Conservation (phyloP, 352 stramenopile species). For the Pythium insidiosum region DNA sequence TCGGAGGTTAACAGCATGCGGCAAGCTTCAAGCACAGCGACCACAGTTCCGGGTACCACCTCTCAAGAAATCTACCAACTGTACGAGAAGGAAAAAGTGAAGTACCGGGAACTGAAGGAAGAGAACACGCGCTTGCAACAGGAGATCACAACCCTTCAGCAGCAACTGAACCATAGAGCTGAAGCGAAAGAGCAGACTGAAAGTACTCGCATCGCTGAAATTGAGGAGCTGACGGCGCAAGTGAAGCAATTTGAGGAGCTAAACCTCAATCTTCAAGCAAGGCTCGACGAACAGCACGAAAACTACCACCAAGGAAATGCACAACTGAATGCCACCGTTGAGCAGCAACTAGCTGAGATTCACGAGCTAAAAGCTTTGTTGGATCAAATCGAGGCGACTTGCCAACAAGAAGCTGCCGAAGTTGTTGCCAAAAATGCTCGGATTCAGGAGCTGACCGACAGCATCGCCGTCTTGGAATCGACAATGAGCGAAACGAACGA, state of each 20-base stretch:
- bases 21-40: constrained; percentile 5
- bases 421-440: constrained; percentile 10
- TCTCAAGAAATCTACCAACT: constrained; percentile 19
- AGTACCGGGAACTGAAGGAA: constrained; percentile 11
- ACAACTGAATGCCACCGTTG: constrained; percentile 2
- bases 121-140: constrained; percentile 1
- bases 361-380: constrained; percentile 4
- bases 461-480: constrained; percentile 20
- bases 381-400: constrained; percentile 23
- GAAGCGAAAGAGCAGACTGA: constrained; percentile 12
- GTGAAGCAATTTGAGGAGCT: constrained; percentile 19
- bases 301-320: constrained; percentile 9
- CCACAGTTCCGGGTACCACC: constrained; percentile 7
- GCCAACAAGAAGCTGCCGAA: background rate
- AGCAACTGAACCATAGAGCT: background rate
- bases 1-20: constrained; percentile 1
- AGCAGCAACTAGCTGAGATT: too few species aligned
- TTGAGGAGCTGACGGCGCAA: constrained; percentile 22
- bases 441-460: constrained; percentile 20
- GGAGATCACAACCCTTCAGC: background rate
- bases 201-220: constrained; percentile 17
- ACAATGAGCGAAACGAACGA: constrained; percentile 21
- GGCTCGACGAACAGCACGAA: background rate
- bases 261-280: background rate
- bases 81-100: constrained; percentile 19